Percentiles rank a stretch among this genome's conserved stretches.
Evolutionary conservation across 2,329 filamentous ascomycete species (phyloP).

Genomic region (Salinomyces thailandicus): DNA sequence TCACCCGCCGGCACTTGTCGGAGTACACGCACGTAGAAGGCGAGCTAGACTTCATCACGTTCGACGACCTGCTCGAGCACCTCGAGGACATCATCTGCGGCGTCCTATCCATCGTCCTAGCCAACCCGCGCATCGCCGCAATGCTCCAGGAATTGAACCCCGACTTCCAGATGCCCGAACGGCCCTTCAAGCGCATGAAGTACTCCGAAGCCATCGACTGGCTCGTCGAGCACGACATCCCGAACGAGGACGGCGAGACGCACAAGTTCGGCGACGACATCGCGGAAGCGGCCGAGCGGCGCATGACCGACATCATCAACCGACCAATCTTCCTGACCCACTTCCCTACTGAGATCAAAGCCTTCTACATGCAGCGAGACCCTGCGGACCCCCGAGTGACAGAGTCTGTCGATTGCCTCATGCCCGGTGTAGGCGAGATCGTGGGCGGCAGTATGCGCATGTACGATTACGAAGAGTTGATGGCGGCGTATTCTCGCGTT

Average conservation of each 20-base stretch:
- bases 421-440: constrained; percentile 96
- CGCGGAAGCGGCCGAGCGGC: constrained; percentile 89
- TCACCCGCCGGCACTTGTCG: constrained; percentile 85
- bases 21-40: constrained; percentile 97
- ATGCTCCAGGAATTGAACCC: constrained; percentile 85
- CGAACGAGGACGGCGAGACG: constrained; percentile 81
- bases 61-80: constrained; percentile 77
- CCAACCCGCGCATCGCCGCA: constrained; percentile 59
- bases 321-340: constrained; percentile 90
- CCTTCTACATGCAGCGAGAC: constrained; percentile 98
- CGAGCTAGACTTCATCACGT: constrained; percentile 91
- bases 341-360: constrained; percentile 95
- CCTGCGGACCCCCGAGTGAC: constrained; percentile 69
- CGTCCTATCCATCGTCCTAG: constrained; percentile 67
- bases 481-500: constrained; percentile 78
- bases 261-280: constrained; percentile 96
- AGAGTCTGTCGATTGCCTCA: constrained; percentile 75
- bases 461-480: constrained; percentile 78
- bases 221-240: constrained; percentile 81
- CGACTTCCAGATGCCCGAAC: constrained; percentile 66
- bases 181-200: constrained; percentile 89
- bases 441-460: constrained; percentile 96
- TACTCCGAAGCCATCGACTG: constrained; percentile 91
- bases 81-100: constrained; percentile 80
- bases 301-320: constrained; percentile 96